Base-by-base conservation (phyloP, 306 rosid genomes). In the Pyrus pyrifolia region DNA sequence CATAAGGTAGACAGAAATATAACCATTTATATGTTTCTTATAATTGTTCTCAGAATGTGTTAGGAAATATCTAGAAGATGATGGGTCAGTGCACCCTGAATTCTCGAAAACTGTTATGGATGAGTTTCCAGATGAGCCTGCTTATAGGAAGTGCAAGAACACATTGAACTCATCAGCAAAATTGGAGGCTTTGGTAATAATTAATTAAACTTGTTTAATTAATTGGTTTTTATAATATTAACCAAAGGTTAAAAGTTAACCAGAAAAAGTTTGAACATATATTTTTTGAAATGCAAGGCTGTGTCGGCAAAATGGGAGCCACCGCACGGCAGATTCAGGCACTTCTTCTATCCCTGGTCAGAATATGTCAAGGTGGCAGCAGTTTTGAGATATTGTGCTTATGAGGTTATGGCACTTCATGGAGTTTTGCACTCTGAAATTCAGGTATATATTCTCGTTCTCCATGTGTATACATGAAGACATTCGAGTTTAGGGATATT, bases 281-380 rank as follows among this genome's bases (percentile, higher is more conserved):
- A 68, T 74, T 67, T 67, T 70, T 49, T 46, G 17, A 6, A 64
- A 69, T 29, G 21, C 42, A 52, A 91, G 97, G 97, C 96, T n/a
- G 70, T 44, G 30, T 78, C 93, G 11, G 96, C 96, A 60, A 92
- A 88, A 83, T 92, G 96, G 97, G 97, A 92, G 85, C 96, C 93
- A 51, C 97, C 96, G 4, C 97, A 89, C 64, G 97, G 96, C 1
- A 84, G 86, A 85, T 92, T 92, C 89, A 29, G 77, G 40, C 96
- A 86, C 70, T 82, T 89, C 57, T 85, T 84, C 78, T 85, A 88
- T 68, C 97, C 96, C 2, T 92, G 97, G 97, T 72, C 83, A 8
- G 89, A 92, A 70, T 89, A 92, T 76, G 88, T 81, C 46, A 84
- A 86, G 74, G 96, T 91, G 58, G 93, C 88, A 71, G 90, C 88